phyloP scores from a whole-genome alignment of 345 rosid species.

The Arabis hirsuta region DNA sequence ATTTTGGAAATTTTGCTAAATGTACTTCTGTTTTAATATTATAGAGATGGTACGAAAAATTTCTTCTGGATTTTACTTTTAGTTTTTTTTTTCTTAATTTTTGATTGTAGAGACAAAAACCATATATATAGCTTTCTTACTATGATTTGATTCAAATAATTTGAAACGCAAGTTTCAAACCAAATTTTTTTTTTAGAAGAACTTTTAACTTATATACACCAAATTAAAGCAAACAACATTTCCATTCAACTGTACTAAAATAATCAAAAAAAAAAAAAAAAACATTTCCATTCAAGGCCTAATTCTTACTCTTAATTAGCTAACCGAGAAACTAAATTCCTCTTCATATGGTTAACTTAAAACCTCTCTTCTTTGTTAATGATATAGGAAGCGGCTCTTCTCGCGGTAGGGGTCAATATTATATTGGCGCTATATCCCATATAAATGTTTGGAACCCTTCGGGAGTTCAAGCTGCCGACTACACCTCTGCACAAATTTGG shows the following conservation, averaged over 20 bases:
- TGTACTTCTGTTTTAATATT: no score
- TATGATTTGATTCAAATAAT: neutral
- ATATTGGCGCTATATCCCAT: conserved; percentile 47
- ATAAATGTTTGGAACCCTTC: conserved; percentile 62
- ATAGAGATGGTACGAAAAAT: neutral
- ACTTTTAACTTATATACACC: neutral
- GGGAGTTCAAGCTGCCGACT: conserved; percentile 39
- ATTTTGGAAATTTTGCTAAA: no score
- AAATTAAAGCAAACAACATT: neutral
- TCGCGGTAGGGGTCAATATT: conserved; percentile 44
- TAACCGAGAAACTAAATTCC: neutral
- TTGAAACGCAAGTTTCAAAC: neutral
- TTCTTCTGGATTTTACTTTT: neutral
- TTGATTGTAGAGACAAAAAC: no score
- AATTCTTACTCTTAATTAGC: neutral
- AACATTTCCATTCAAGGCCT: neutral
- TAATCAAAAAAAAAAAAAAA: no score
- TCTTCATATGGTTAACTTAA: neutral
- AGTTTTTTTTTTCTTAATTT: no score
- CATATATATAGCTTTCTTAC: neutral
- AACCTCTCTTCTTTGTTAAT: neutral
- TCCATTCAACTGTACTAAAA: no score
- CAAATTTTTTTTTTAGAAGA: no score
- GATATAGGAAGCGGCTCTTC: conserved; percentile 43
- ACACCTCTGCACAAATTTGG: conserved; percentile 55